Evolutionary conservation across 208 protist species (phyloP).

Genomic region (Willaertia magna): DNA sequence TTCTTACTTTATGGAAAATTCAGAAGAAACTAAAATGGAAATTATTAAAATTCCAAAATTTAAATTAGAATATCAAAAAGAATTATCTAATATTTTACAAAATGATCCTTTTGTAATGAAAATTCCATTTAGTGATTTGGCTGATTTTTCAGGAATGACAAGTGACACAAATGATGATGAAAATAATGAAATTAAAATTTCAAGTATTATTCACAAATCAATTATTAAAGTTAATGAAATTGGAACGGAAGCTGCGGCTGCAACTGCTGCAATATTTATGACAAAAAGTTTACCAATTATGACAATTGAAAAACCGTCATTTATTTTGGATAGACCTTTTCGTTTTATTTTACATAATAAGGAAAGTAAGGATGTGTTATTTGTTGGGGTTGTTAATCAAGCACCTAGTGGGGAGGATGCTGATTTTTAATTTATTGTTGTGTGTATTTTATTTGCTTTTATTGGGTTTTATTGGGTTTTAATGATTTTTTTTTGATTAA

Average conservation of each 20-base stretch:
- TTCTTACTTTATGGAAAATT: background rate
- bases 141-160: background rate
- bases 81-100: background rate
- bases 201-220: background rate
- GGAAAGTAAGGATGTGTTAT: background rate
- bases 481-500: too few species aligned
- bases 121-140: background rate
- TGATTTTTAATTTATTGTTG: too few species aligned
- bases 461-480: too few species aligned
- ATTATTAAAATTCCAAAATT: background rate
- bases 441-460: too few species aligned
- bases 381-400: background rate
- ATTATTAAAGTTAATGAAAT: background rate
- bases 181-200: background rate
- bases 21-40: background rate
- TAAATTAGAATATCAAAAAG: background rate
- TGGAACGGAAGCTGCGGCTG: background rate
- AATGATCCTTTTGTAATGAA: background rate
- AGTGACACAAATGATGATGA: background rate
- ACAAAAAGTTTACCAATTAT: background rate
- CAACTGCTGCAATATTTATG: background rate
- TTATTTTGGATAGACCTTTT: background rate
- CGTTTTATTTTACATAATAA: background rate
- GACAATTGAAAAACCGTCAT: background rate
- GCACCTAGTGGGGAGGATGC: too few species aligned